Evolutionary conservation across 2,329 filamentous ascomycete species (phyloP), one percentile per base, ranked within the genome.

Genomic region (Xylaria sp.): DNA sequence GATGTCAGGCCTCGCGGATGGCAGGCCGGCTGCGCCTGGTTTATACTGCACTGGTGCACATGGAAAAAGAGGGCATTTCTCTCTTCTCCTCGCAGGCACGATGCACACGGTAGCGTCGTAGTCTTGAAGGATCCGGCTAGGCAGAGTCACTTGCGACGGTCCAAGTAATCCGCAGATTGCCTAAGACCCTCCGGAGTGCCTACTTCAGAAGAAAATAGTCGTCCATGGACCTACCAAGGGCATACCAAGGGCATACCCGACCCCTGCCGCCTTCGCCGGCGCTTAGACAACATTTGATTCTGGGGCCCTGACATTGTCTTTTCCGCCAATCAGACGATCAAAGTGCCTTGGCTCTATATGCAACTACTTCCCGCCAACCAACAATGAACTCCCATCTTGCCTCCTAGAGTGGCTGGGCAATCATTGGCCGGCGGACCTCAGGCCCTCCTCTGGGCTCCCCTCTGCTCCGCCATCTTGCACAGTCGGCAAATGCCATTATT

Each of bases 401-500:
- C 66, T 63, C 66, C 66, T 63, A 60, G 58, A 58, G 63, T 67
- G 63, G 63, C 64, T 64, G 65, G 66, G 65, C 60, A 64, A 57
- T 60, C 61, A 63, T 62, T 64, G 62, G 63, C 62, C 55, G 59
- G 59, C 57, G 55, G 44, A 55, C 23, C 59, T 64, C 57, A 61
- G 63, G 46, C 52, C 23, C 23, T 30, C 23, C 64, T 59, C 54
- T 56, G 54, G 55, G 57, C 51, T 54, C 35, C 23, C 23, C 58
- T 62, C 54, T 59, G 58, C 57, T 62, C 53, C 59, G 58, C 59
- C 60, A 52, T 52, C 13, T 42, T 10, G 9, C 37, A 46, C 51
- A 50, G 51, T 58, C 64, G 60, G 59, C 55, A 65, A 63, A 65
- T 67, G 66, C 68, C 71, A 71, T 72, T 71, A 67, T 71, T 71